Percentiles rank a stretch among this genome's conserved stretches.
These are phyloP conservation scores for Neurospora sp. DNA, from an alignment of 495 filamentous ascomycete species.

Conservation along the genomic window DNA sequence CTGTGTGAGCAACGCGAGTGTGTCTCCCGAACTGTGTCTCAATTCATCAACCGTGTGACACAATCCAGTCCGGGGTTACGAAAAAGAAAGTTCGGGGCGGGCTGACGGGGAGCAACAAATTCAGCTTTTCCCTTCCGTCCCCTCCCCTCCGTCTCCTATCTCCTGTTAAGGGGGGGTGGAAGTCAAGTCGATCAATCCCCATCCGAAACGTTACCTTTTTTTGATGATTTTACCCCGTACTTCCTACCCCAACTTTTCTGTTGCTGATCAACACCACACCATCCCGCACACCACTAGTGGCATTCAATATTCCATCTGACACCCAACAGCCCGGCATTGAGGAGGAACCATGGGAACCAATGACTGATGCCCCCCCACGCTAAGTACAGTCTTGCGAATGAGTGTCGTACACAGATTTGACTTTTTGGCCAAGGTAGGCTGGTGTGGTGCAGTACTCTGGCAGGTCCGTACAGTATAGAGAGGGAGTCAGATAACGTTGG, in stretches of 20 bases:
- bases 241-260: neutral
- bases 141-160: neutral
- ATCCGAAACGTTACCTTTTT: neutral
- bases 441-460: neutral
- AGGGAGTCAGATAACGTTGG: neutral
- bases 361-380: neutral
- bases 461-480: neutral
- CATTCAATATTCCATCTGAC: neutral
- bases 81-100: neutral
- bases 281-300: neutral
- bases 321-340: neutral
- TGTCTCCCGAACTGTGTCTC: neutral
- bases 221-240: neutral
- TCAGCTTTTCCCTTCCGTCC: neutral
- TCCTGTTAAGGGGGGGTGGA: neutral
- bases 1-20: neutral
- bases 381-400: neutral
- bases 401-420: neutral
- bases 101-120: neutral
- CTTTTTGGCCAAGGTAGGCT: neutral
- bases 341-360: neutral
- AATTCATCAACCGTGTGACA: neutral
- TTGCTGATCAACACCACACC: neutral
- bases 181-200: neutral
- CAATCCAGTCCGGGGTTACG: neutral